Evolutionary conservation across 1,284 basidiomycete genomes (phyloP), one percentile per base, ranked within the genome.

Genomic region (Sporisorium sorghi): DNA sequence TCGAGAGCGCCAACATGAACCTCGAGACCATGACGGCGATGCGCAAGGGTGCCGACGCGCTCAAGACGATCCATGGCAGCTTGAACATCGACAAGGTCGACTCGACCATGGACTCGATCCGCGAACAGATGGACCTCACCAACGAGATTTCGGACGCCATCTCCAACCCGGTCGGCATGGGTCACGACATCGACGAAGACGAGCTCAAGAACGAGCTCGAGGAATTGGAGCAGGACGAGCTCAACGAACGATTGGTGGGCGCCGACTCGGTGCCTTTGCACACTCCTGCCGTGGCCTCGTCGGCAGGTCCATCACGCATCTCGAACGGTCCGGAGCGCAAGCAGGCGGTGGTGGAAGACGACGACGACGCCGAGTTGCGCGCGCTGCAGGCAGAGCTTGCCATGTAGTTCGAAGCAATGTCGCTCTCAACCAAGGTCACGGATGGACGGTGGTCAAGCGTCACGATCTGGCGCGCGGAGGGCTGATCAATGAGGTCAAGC

Each of bases 1-100:
- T 99, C 62, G 97, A 99, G 86, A 94, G 92, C 21, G 97, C 97
- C 51, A 99, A 98, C 87, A 90, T 99, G 86, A 99, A 99, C 86
- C 91, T 93, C 82, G 95, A 98, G 88, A 98, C 94, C 30, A 95
- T 99, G 93, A 87, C 90, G 28, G 95, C 93, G 28, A 98, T 99
- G 94, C 95, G 94, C 90, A 92, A 93, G 86, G 97, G 93, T 43
- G 90, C 94, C 0, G 91, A 92, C 73, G 97, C 93, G 17, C 89
- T 99, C 85, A 92, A 92, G 86, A 89, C 89, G 49, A 98, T 99
- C 64, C 97, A 99, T 83, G 91, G 91, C 58, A 91, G 90, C 81
- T 88, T 98, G 43, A 91, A 91, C 75, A 90, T 97, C 78, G 91
- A 93, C 81, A 93, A 92, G 85, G 96, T 99, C 64, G 97, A 98